Evolutionary conservation across 2,329 filamentous ascomycete species (phyloP), one percentile per base, ranked within the genome.

Genomic region (Fusarium sublunatum): DNA sequence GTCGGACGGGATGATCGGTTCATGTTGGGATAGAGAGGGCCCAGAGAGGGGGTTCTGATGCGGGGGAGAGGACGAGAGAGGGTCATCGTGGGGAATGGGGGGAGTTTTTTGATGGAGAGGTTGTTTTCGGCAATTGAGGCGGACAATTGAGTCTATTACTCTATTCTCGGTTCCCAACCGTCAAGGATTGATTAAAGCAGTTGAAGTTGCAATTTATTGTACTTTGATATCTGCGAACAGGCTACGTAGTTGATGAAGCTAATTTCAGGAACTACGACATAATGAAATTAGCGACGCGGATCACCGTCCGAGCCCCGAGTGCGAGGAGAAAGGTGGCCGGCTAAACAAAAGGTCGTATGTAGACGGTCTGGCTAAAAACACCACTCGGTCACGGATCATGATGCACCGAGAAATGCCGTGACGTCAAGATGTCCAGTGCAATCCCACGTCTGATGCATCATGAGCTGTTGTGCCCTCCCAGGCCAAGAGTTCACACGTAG

Each of bases 1-100:
- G 50, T 55, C 46, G 61, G 51, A 62, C 47, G 57, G 51, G 49
- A 40, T 58, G 48, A 63, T 65, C 61, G 35, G 52, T 65, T 50
- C 58, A 56, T 24, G 15, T 22, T 38, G 39, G 19, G 22, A 40
- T 31, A 41, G 28, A 34, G 56, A 41, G 53, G 58, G 19, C 19
- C 19, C 19, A 19, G 19, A 19, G 19, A 19, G 19, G 52, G 42
- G 51, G 39, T 19, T 41, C 48, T 36, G 44, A 58, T 65, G 61
- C 61, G 66, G 58, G 62, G 62, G 58, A 65, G 61, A 51, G 29
- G 38, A 12, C 29, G 41, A n/a, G 59, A 36, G 29, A 55, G 41
- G 54, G 65, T 47, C 56, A 53, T 55, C 52, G 61, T 55, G 60
- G 61, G 39, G 58, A 59, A 50, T 25, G 28, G 46, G 6, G 9